Evolutionary conservation across 2,329 filamentous ascomycete genomes (phyloP).

Genomic region (Ophiostoma ips): DNA sequence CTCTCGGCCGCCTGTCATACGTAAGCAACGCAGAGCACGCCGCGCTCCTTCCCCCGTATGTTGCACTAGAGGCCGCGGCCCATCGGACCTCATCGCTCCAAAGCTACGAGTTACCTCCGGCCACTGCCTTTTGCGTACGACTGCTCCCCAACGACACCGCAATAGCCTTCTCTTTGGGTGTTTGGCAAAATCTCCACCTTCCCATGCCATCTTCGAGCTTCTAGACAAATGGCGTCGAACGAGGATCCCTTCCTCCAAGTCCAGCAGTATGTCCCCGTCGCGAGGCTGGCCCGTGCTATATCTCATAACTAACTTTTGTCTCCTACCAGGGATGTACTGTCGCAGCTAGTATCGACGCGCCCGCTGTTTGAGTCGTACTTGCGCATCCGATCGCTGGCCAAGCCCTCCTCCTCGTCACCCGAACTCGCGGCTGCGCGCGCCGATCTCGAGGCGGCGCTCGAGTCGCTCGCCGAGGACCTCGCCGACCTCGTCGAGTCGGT

Average conservation of each 20-base stretch:
- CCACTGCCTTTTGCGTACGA: no score
- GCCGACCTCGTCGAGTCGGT: constrained; percentile 80
- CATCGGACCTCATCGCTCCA: neutral
- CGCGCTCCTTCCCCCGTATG: no score
- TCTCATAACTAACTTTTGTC: no score
- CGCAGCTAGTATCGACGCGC: constrained; percentile 65
- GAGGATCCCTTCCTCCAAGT: constrained; percentile 61
- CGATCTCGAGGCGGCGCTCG: constrained; percentile 53
- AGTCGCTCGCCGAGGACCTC: constrained; percentile 66
- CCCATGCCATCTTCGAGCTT: neutral
- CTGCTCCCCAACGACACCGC: neutral
- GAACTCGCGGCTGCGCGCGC: constrained; percentile 69
- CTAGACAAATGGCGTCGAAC: constrained; percentile 49
- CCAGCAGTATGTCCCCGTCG: constrained; percentile 38
- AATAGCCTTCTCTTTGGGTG: neutral
- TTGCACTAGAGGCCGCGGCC: no score
- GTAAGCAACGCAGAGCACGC: neutral
- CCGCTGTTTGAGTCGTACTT: constrained; percentile 89
- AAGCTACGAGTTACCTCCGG: no score
- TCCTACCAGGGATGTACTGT: constrained; percentile 56
- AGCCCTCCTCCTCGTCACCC: constrained; percentile 53
- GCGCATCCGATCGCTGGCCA: constrained; percentile 69
- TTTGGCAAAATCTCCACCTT: no score
- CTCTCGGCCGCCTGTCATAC: neutral
- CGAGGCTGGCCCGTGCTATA: neutral